These are phyloP conservation scores for Lignosus rhinocerotis DNA, from an alignment of 1,284 basidiomycete genomes.

Conservation along the genomic window DNA sequence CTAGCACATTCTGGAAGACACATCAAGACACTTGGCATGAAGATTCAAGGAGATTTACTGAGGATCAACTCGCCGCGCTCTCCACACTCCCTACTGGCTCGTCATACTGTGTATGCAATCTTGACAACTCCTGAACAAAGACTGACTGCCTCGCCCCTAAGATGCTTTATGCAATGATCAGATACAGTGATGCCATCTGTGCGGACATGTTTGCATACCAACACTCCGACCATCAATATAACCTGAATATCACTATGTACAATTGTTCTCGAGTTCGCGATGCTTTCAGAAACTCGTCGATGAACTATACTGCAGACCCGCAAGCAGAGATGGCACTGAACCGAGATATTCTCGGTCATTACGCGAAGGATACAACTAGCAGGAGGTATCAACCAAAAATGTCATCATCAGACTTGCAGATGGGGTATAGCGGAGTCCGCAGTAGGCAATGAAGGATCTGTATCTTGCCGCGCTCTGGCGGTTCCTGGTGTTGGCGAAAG, in stretches of 20 bases:
- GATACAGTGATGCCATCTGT: not conserved
- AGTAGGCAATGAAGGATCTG: slow-evolving; percentile 2
- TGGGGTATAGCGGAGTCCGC: slow-evolving; percentile 38
- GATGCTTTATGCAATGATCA: slow-evolving; percentile 34
- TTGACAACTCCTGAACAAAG: not conserved
- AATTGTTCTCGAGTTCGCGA: slow-evolving; percentile 2
- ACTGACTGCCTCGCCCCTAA: slow-evolving; percentile 13
- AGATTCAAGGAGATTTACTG: slow-evolving; percentile 73
- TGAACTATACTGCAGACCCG: not conserved
- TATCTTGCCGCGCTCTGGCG: not conserved
- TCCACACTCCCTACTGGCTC: slow-evolving; percentile 74
- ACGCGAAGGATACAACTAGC: slow-evolving; percentile 14
- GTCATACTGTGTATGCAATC: slow-evolving; percentile 62
- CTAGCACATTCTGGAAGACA: slow-evolving; percentile 74
- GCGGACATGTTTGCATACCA: slow-evolving; percentile 12
- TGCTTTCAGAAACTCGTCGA: slow-evolving; percentile 2
- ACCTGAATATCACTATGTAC: slow-evolving; percentile 16
- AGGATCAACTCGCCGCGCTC: slow-evolving; percentile 69
- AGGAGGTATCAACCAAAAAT: slow-evolving; percentile 8
- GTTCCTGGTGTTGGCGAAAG: slow-evolving; percentile 21
- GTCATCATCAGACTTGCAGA: slow-evolving; percentile 40
- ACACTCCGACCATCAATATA: slow-evolving; percentile 2
- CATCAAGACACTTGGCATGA: slow-evolving; percentile 87
- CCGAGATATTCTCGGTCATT: slow-evolving; percentile 7
- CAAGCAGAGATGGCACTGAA: not conserved